phyloP scores from a whole-genome alignment of 352 stramenopile species.

The Poterioochromonas sp. region DNA sequence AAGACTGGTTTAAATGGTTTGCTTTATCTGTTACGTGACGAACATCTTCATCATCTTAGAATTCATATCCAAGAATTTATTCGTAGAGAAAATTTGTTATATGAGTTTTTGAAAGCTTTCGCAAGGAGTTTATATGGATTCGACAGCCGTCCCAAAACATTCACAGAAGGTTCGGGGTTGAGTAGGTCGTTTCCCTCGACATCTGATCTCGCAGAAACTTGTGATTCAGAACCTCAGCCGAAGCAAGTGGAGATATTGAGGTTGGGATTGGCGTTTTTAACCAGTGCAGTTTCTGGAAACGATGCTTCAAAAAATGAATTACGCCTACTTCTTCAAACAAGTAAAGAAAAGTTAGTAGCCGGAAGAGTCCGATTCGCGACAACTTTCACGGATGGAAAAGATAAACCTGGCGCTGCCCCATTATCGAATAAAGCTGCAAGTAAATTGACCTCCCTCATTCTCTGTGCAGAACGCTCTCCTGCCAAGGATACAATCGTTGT shows the following conservation, averaged over 20 bases:
- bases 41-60: not conserved
- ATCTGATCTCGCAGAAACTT: not conserved
- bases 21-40: not conserved
- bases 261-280: no score
- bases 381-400: not conserved
- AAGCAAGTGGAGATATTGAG: no score
- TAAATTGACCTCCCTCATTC: not conserved
- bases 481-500: not conserved
- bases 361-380: no score
- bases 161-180: no score
- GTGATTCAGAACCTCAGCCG: no score
- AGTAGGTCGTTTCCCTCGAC: no score
- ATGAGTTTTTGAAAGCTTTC: not conserved
- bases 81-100: not conserved
- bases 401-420: no score
- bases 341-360: not conserved
- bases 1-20: not conserved
- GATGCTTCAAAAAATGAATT: not conserved
- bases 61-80: conserved; percentile 10
- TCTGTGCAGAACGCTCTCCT: not conserved
- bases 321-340: not conserved
- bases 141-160: not conserved
- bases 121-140: not conserved
- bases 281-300: not conserved
- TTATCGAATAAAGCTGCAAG: no score